phyloP scores from a whole-genome alignment of 2,329 filamentous ascomycete species.

The Pseudogymnoascus sp. region DNA sequence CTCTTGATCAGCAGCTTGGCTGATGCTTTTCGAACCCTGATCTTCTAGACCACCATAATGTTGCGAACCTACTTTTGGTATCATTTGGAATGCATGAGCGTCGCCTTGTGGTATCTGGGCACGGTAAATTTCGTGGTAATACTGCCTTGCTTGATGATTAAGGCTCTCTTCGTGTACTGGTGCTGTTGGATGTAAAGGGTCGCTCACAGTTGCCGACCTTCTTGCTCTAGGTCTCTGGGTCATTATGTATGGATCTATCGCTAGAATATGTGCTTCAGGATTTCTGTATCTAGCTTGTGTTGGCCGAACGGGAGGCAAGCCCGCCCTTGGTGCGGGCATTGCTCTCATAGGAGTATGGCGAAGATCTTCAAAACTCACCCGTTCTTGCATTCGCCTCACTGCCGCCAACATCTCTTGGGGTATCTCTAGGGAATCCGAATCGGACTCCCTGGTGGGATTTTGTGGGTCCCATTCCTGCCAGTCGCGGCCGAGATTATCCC shows the following conservation, averaged over 20 bases:
- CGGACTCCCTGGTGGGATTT: background rate
- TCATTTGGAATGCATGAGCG: background rate
- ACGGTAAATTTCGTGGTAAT: background rate
- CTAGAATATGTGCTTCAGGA: background rate
- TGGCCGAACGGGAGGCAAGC: background rate
- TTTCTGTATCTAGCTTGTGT: background rate
- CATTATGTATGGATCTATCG: slow-evolving; percentile 1
- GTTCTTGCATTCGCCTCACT: no score
- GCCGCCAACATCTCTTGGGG: no score
- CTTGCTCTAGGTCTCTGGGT: background rate
- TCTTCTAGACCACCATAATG: background rate
- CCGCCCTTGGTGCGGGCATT: background rate
- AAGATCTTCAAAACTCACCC: background rate
- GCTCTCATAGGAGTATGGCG: background rate
- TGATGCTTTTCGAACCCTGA: background rate
- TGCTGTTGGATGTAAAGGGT: background rate
- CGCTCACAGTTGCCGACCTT: slow-evolving; percentile 3
- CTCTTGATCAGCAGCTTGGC: background rate
- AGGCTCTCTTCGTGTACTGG: background rate
- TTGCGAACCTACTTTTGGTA: background rate
- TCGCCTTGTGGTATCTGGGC: background rate
- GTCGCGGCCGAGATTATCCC: background rate
- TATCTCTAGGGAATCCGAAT: no score
- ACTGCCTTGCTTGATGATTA: background rate
- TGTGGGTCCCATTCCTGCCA: background rate